phyloP scores from a whole-genome alignment of 306 rosid genomes.

The Rosa chinensis region DNA sequence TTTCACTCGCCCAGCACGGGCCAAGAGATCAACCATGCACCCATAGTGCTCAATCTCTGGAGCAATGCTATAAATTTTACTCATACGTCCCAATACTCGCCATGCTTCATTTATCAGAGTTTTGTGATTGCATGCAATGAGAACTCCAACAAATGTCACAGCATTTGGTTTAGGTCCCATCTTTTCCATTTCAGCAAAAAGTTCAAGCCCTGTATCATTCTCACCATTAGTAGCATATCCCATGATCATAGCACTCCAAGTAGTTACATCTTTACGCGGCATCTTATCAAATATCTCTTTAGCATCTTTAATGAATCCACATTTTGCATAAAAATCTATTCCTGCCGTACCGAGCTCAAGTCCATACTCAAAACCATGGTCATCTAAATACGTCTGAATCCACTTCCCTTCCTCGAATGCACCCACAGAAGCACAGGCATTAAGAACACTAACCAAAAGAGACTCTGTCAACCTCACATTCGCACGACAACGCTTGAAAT shows the following conservation, averaged over 20 bases:
- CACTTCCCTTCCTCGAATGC: constrained; percentile 29
- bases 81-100: constrained; percentile 37
- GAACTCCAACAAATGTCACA: constrained; percentile 53
- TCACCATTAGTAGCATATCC: constrained; percentile 25
- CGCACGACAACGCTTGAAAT: neutral
- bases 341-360: constrained; percentile 25
- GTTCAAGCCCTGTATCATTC: constrained; percentile 38
- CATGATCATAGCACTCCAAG: constrained; percentile 29
- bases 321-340: constrained; percentile 31
- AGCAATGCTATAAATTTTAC: constrained; percentile 40
- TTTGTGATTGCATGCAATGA: constrained; percentile 56
- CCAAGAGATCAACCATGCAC: constrained; percentile 57
- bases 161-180: constrained; percentile 57
- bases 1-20: constrained; percentile 40
- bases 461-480: constrained; percentile 9
- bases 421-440: constrained; percentile 31
- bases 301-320: constrained; percentile 25
- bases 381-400: constrained; percentile 12
- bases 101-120: constrained; percentile 27
- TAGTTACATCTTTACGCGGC: constrained; percentile 6
- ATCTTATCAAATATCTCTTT: constrained; percentile 6
- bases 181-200: constrained; percentile 48
- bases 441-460: constrained; percentile 24
- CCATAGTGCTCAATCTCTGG: constrained; percentile 61
- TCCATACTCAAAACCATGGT: constrained; percentile 13